Base-by-base conservation (phyloP, 1,284 basidiomycete species). In the Sanghuangporus baumii region DNA sequence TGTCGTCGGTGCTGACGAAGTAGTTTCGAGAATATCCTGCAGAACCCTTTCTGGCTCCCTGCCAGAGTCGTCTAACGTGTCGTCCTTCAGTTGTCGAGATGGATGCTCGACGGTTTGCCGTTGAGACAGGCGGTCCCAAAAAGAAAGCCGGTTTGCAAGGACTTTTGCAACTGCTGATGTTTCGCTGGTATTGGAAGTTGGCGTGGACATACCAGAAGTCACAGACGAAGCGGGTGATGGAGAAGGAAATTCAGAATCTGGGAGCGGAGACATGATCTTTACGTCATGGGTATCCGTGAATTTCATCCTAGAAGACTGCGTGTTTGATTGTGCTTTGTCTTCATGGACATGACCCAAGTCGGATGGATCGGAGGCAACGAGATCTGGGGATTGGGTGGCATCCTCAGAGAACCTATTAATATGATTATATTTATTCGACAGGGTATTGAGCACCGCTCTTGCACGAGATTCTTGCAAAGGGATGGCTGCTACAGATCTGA, bases 131-230 rank as follows among this genome's bases (percentile, higher is more conserved):
- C 78, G 75, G 59, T 76, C 82, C 89, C 90, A 91, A 69, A 91
- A 91, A 1, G 89, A 89, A 41, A 91, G 76, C 52, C 85, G 81
- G 14, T 79, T 76, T 6, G 87, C 81, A 12, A 91, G 72, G 1
- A 82, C 80, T 69, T 86, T 88, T 48, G 82, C 81, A 6, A 89
- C 76, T 12, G 82, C 78, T 5, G 76, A 76, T 23, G 75, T 73
- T 5, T 75, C 72, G 12, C 81, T 79, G 20, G 79, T 73, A 52
- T 81, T 80, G 1, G 84, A 83, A 1, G 79, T 77, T 4, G 81
- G 79, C 3, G 80, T 82, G 9, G 86, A 87, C 12, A 80, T 68
- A 61, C 83, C 81, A 23, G 86, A 87, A 12, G 77, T 76, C 18
- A 76, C 75, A 9, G 82, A 78, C 9, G 77, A 77, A 18, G 47